Evolutionary conservation across 192 early-diverging fungal genomes (phyloP).

Genomic region (Paraglomus occultum): DNA sequence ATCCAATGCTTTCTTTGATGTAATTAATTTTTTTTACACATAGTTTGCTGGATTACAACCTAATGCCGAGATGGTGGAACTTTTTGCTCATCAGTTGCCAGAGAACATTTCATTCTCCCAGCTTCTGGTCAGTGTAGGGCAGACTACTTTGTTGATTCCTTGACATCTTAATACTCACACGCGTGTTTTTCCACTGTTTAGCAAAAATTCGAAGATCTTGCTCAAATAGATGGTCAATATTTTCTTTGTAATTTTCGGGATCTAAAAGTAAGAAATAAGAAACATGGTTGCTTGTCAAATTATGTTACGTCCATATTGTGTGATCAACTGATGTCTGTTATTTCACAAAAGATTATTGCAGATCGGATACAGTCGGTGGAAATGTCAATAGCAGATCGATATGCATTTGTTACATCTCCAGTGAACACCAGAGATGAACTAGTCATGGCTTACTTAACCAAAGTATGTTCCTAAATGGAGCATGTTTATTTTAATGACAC

Average conservation of each 20-base stretch:
- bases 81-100: conserved; percentile 71
- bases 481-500: too few species aligned
- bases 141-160: not conserved
- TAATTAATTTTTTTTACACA: not conserved
- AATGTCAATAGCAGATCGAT: conserved; percentile 66
- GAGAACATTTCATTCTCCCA: conserved; percentile 50
- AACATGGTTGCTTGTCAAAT: not conserved
- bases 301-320: too few species aligned
- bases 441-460: not conserved
- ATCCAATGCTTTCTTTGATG: conserved; percentile 35
- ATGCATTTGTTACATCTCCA: conserved; percentile 67
- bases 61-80: conserved; percentile 69
- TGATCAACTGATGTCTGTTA: too few species aligned
- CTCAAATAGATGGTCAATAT: conserved; percentile 63
- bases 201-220: conserved; percentile 70
- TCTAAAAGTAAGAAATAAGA: conserved; percentile 48
- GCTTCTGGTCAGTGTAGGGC: conserved; percentile 53
- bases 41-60: conserved; percentile 74
- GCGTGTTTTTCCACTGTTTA: conserved; percentile 16
- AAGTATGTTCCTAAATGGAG: not conserved
- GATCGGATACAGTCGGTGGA: conserved; percentile 58
- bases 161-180: not conserved
- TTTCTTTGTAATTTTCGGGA: conserved; percentile 73
- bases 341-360: conserved; percentile 50
- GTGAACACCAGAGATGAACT: conserved; percentile 42